Percentiles rank a stretch among this genome's conserved stretches.
Evolutionary conservation across 2,329 filamentous ascomycete genomes (phyloP).

Genomic region (Xylariaceae sp.): DNA sequence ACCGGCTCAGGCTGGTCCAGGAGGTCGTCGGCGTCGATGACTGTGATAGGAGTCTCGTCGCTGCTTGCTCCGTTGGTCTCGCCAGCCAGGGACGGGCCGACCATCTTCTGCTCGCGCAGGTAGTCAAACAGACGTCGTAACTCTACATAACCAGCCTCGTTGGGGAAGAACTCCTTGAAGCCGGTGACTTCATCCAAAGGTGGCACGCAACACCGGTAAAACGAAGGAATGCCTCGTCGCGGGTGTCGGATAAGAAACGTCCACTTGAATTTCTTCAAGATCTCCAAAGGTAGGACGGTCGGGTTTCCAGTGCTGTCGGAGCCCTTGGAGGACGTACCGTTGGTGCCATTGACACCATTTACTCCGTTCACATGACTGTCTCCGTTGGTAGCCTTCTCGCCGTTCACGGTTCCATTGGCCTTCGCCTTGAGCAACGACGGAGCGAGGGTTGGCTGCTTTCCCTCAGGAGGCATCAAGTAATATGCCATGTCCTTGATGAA

Average conservation of each 20-base stretch:
- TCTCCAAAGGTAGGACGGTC: conserved; percentile 71
- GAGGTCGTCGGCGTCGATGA: conserved; percentile 91
- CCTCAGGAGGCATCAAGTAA: conserved; percentile 77
- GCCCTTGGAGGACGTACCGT: conserved; percentile 9
- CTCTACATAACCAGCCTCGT: conserved; percentile 87
- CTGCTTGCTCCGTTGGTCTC: conserved; percentile 4
- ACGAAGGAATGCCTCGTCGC: conserved; percentile 85
- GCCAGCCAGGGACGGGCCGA: conserved; percentile 65
- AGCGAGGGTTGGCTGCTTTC: conserved; percentile 64
- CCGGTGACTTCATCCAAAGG: conserved; percentile 78
- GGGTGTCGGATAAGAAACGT: conserved; percentile 96
- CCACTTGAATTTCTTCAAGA: conserved; percentile 82
- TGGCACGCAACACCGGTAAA: conserved; percentile 89
- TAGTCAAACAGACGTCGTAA: conserved; percentile 85
- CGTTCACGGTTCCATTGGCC: conserved; percentile 11
- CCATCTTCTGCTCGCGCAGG: conserved; percentile 61
- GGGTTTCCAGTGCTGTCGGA: conserved; percentile 67
- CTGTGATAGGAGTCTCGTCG: conserved; percentile 61
- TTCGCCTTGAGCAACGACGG: conserved; percentile 69
- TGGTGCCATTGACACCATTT: not conserved
- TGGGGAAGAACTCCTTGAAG: conserved; percentile 81
- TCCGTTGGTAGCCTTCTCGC: conserved; percentile 10
- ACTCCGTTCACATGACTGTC: conserved; percentile 4
- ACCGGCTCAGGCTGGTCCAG: conserved; percentile 77
- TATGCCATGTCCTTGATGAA: conserved; percentile 99